Evolutionary conservation across 176 grass and related monocot species (phyloP).

Genomic region (Stipa capillata): DNA sequence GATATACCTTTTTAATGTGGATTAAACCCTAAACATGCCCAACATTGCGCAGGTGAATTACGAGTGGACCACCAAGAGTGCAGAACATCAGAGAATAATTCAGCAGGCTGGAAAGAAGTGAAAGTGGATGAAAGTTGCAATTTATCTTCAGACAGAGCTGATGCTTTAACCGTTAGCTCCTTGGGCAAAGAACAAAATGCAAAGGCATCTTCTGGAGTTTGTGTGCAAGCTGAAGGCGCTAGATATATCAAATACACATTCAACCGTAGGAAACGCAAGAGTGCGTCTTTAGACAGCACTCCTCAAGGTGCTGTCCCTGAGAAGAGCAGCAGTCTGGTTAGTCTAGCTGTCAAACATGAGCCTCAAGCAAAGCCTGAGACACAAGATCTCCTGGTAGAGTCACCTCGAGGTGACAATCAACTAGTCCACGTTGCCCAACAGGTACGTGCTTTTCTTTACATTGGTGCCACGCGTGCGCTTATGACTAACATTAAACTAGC

Average conservation of each 20-base stretch:
- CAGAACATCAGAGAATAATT: slow-evolving; percentile 15
- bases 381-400: slow-evolving; percentile 33
- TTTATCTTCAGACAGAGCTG: slow-evolving; percentile 24
- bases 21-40: slow-evolving; percentile 5
- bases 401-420: slow-evolving; percentile 51
- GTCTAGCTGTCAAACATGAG: slow-evolving; percentile 23
- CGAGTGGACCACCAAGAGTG: background rate
- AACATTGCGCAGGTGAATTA: slow-evolving; percentile 29
- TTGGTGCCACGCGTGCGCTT: background rate
- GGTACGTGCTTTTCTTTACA: slow-evolving; percentile 39
- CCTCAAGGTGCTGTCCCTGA: slow-evolving; percentile 19
- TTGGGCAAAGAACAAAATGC: slow-evolving; percentile 23
- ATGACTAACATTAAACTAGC: slow-evolving; percentile 3
- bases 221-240: slow-evolving; percentile 39
- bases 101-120: slow-evolving; percentile 19
- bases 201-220: slow-evolving; percentile 18
- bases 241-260: slow-evolving; percentile 83
- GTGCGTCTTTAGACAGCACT: slow-evolving; percentile 29
- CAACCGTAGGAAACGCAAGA: slow-evolving; percentile 78
- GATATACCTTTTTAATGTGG: background rate
- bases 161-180: slow-evolving; percentile 15
- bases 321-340: slow-evolving; percentile 22
- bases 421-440: slow-evolving; percentile 79
- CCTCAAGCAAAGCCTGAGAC: slow-evolving; percentile 12
- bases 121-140: slow-evolving; percentile 18